Base-by-base conservation (phyloP, 1,139 yeast genomes). In the Scheffersomyces insectosa region DNA sequence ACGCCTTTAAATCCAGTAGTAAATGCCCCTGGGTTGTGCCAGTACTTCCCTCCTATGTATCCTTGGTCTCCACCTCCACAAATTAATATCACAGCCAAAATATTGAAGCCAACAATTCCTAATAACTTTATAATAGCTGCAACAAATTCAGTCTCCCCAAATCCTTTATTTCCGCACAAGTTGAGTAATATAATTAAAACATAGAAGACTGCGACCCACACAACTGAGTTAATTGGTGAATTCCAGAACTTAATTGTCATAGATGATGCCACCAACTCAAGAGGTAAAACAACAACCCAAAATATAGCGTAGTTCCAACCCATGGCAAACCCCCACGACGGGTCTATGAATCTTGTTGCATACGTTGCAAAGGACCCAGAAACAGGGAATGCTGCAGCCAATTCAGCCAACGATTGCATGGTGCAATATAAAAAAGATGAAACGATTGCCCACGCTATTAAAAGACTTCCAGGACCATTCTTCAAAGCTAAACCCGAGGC, bases 251-350 rank as follows among this genome's bases (percentile, higher is more conserved):
- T 69, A 46, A 85, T 82, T 9, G 88, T 81, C 52, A 85, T 68
- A 7, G 89, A 77, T 34, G 86, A 82, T 9, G 90, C 90, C 47
- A 83, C 88, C 52, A 85, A 70, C 60, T 85, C 91, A 48, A 83
- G 66, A 2, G 91, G 90, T 48, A 85, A 62, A 36, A 83, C 82
- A 42, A 84, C 75, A 14, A 83, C 72, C 90, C 89, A 85, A 63
- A 80, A 83, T 47, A 83, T 62, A 35, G 83, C 82, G 60, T 83
- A 85, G 63, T 83, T 83, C 79, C 83, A 79, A 38, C 85, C 88
- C 70, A 81, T 78, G 33, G 88, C 83, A 62, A 88, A 88, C 35
- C 89, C 90, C 80, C 86, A 80, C 9, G 88, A 76, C 2, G 85
- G 82, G 55, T 82, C 84, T 30, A 84, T 72, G 51, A 85, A 85